Evolutionary conservation across 805 yeast genomes (phyloP).

Genomic region (Lachancea dasiensis): DNA sequence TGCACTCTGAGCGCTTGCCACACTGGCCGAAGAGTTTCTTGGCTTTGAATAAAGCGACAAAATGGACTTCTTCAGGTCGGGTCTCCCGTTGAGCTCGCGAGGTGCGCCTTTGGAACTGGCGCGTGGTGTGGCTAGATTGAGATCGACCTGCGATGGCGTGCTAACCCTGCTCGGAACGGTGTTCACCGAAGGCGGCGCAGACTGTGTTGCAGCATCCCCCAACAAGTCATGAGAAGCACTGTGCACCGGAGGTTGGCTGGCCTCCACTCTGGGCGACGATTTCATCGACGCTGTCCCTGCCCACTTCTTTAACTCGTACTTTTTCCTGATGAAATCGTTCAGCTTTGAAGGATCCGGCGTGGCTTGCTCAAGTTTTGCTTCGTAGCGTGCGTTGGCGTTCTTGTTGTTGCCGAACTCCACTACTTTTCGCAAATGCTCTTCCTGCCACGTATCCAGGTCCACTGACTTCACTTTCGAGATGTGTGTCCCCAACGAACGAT

Average conservation of each 20-base stretch:
- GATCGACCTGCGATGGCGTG: conserved; percentile 10
- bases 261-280: background rate
- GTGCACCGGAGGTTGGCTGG: background rate
- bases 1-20: conserved; percentile 5
- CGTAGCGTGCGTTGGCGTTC: conserved; percentile 76
- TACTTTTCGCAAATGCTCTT: conserved; percentile 79
- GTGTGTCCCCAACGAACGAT: conserved; percentile 92
- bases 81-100: conserved; percentile 37
- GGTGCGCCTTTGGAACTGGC: conserved; percentile 5
- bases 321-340: conserved; percentile 84
- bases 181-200: background rate
- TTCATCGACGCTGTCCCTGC: conserved; percentile 32
- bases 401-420: conserved; percentile 78
- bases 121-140: conserved; percentile 8
- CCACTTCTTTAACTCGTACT: conserved; percentile 92
- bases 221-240: background rate
- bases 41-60: conserved; percentile 78
- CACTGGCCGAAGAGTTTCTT: conserved; percentile 5
- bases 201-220: conserved; percentile 16
- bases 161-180: conserved; percentile 2
- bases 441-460: conserved; percentile 95
- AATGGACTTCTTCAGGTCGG: conserved; percentile 88
- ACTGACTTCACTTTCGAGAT: conserved; percentile 89
- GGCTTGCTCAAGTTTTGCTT: conserved; percentile 55
- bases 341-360: conserved; percentile 79